Percentiles rank a stretch among this genome's conserved stretches.
Conservation (phyloP, 2,329 filamentous ascomycete genomes). For the Nigrospora osmanthi region DNA sequence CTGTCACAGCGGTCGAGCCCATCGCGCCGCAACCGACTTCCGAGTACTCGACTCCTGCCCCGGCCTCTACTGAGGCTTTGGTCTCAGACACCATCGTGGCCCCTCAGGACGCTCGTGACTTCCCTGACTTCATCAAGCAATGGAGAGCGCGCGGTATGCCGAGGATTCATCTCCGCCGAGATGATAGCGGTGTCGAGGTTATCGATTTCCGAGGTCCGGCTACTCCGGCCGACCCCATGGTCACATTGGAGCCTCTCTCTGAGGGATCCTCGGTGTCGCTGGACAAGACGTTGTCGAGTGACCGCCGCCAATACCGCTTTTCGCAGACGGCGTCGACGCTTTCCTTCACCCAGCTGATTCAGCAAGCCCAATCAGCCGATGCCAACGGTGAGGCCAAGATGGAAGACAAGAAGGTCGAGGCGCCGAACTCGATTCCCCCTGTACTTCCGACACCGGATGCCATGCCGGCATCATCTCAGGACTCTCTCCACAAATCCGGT, state of each 20-base stretch:
- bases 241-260: slow-evolving; percentile 7
- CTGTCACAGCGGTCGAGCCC: not conserved
- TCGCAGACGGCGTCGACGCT: slow-evolving; percentile 4
- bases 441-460: not conserved
- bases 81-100: slow-evolving; percentile 14
- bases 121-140: slow-evolving; percentile 16
- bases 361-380: slow-evolving; percentile 5
- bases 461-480: not conserved
- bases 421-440: slow-evolving; percentile 4
- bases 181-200: slow-evolving; percentile 14
- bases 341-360: slow-evolving; percentile 5
- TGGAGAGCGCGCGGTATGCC: slow-evolving; percentile 18
- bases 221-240: slow-evolving; percentile 5
- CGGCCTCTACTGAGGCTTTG: slow-evolving; percentile 2
- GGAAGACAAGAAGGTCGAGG: not conserved
- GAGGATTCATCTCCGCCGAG: slow-evolving; percentile 14
- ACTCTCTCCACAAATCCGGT: slow-evolving; percentile 1
- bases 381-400: not conserved
- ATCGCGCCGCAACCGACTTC: not conserved
- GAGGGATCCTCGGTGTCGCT: slow-evolving; percentile 1
- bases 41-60: not conserved
- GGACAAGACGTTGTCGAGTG: slow-evolving; percentile 1
- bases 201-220: slow-evolving; percentile 15
- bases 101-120: slow-evolving; percentile 13
- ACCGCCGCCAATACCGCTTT: slow-evolving; percentile 6